These are phyloP conservation scores for Trichoderma guizhouense DNA, from an alignment of 2,329 filamentous ascomycete species.

Conservation along the genomic window DNA sequence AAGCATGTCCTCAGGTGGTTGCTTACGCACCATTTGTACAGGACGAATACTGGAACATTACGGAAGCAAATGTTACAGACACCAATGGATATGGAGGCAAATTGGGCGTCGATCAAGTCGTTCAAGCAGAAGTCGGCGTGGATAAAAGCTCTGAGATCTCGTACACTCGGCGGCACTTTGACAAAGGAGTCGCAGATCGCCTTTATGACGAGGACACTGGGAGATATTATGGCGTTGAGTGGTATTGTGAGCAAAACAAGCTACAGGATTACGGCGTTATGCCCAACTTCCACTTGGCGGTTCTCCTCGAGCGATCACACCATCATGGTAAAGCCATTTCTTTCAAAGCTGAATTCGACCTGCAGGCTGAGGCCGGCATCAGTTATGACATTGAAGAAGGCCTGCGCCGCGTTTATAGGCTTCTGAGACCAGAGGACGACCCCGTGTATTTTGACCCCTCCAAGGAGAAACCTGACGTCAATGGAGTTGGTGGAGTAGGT, in stretches of 20 bases:
- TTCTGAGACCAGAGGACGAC: not conserved
- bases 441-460: not conserved
- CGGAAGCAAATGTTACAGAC: rapidly evolving
- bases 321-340: rapidly evolving
- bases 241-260: not conserved
- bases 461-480: not conserved
- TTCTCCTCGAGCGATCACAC: not conserved
- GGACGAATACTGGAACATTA: not conserved
- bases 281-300: not conserved
- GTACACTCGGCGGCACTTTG: too few species aligned
- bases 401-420: not conserved
- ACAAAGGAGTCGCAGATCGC: not conserved
- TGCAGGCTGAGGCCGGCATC: not conserved
- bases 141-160: not conserved
- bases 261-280: not conserved
- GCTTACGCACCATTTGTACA: not conserved
- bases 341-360: not conserved
- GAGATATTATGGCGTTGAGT: not conserved
- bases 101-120: not conserved
- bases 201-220: too few species aligned
- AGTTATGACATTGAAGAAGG: not conserved
- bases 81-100: not conserved
- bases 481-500: not conserved
- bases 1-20: not conserved
- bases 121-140: not conserved